phyloP scores from a whole-genome alignment of 2,329 filamentous ascomycete genomes.

The Blumeria hordei region DNA sequence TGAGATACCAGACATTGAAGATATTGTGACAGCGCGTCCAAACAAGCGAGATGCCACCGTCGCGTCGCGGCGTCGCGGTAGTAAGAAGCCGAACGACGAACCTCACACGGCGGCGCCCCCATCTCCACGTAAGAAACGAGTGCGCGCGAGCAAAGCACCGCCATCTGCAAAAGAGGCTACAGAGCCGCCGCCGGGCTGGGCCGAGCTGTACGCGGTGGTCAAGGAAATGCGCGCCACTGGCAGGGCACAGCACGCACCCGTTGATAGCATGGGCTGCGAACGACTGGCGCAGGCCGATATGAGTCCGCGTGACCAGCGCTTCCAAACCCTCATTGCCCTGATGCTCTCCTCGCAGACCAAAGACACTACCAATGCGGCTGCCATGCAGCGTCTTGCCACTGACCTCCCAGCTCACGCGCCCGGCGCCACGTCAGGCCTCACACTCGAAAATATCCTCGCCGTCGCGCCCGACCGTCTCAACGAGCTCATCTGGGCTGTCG shows the following conservation, averaged over 20 bases:
- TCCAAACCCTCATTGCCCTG: slow-evolving; percentile 42
- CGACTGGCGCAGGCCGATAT: slow-evolving; percentile 34
- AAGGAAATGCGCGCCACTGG: slow-evolving; percentile 45
- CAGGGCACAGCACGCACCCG: slow-evolving; percentile 48
- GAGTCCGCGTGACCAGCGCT: slow-evolving; percentile 29
- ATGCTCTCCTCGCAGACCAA: slow-evolving; percentile 57
- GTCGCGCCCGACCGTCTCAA: slow-evolving; percentile 35
- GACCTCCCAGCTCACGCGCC: slow-evolving; percentile 23
- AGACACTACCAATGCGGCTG: slow-evolving; percentile 44
- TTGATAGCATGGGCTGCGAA: slow-evolving; percentile 96
- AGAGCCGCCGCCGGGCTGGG: slow-evolving; percentile 57
- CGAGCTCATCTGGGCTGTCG: slow-evolving; percentile 39
- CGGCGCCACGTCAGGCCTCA: slow-evolving; percentile 23
- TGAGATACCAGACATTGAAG: no score
- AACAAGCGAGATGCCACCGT: no score
- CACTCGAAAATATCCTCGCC: slow-evolving; percentile 35
- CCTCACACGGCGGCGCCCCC: no score
- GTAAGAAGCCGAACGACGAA: no score
- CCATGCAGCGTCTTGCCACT: slow-evolving; percentile 40
- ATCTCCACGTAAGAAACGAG: no score
- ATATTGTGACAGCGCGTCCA: no score
- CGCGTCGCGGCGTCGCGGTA: no score
- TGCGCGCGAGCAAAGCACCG: no score
- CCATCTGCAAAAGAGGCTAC: no score
- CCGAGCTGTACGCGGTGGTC: slow-evolving; percentile 53